These are phyloP conservation scores for Zoysia japonica DNA, from an alignment of 176 grass and related monocot species.

Conservation along the genomic window DNA sequence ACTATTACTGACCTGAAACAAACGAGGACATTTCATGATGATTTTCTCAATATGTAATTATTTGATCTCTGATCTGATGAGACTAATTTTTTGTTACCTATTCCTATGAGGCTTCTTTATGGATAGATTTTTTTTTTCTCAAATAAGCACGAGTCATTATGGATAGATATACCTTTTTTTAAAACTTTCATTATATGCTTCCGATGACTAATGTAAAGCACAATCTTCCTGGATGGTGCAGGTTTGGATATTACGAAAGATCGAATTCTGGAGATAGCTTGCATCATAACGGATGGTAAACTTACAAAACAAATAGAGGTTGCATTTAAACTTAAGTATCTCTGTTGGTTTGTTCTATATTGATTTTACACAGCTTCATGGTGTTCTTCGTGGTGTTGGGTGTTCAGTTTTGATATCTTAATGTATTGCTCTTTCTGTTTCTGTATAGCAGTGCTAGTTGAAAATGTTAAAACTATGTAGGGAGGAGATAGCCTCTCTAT, in stretches of 20 bases:
- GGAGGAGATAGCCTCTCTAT: background rate
- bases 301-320: constrained; percentile 84
- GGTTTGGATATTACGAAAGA: constrained; percentile 84
- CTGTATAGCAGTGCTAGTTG: background rate
- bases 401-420: background rate
- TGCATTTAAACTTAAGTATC: constrained; percentile 8
- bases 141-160: background rate
- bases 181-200: background rate
- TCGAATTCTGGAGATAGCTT: constrained; percentile 91
- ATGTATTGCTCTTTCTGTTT: background rate
- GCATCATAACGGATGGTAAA: constrained; percentile 85
- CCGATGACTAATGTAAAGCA: constrained; percentile 27
- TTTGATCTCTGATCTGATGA: background rate
- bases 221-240: constrained; percentile 38
- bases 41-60: background rate
- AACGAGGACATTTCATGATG: background rate
- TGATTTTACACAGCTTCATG: constrained; percentile 1
- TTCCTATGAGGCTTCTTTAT: background rate
- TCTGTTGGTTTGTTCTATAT: constrained; percentile 28
- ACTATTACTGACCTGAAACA: background rate
- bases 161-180: background rate
- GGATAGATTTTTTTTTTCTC: no score
- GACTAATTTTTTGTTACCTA: constrained; percentile 9
- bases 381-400: constrained; percentile 1
- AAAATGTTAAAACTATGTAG: constrained; percentile 13